A percentile compares a stretch with the other conserved stretches of the same genome.
phyloP scores from a whole-genome alignment of 176 grass and related monocot species.

The Aegilops sharonensis region DNA sequence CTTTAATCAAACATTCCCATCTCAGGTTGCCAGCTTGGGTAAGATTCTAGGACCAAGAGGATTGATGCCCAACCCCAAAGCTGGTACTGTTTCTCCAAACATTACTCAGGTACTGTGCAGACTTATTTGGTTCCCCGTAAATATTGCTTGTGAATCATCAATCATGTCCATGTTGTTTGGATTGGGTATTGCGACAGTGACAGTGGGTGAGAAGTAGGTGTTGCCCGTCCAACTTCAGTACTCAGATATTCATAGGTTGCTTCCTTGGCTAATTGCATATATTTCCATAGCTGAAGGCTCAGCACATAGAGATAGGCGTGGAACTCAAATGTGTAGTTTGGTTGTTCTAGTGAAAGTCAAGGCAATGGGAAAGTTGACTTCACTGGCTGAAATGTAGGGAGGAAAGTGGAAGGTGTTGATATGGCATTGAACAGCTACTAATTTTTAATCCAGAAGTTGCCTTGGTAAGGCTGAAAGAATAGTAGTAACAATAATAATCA shows the following conservation, averaged over 20 bases:
- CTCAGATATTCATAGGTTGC: slow-evolving; percentile 3
- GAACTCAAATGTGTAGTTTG: not conserved
- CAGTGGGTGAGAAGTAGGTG: not conserved
- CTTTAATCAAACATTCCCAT: not conserved
- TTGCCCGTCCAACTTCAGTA: not conserved
- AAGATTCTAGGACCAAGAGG: slow-evolving; percentile 98
- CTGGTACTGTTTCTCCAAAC: slow-evolving; percentile 89
- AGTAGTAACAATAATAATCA: not conserved
- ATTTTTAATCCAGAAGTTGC: not conserved
- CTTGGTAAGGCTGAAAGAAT: not conserved
- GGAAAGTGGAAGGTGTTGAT: not conserved
- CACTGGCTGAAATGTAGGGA: not conserved
- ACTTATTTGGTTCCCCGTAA: slow-evolving; percentile 11
- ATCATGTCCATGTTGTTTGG: slow-evolving; percentile 25
- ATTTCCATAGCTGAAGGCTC: not conserved
- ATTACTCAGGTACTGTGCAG: slow-evolving; percentile 69
- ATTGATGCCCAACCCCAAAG: slow-evolving; percentile 99
- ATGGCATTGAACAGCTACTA: not conserved
- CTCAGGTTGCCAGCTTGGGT: slow-evolving; percentile 84
- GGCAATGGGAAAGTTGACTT: not conserved
- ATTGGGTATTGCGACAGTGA: not conserved
- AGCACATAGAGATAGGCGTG: not conserved
- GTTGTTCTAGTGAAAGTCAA: not conserved
- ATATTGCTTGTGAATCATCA: slow-evolving; percentile 22
- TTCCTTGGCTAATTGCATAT: not conserved